Evolutionary conservation across 805 yeast genomes (phyloP), one percentile per base, ranked within the genome.

Genomic region (Lipomyces spencermartinsiae): DNA sequence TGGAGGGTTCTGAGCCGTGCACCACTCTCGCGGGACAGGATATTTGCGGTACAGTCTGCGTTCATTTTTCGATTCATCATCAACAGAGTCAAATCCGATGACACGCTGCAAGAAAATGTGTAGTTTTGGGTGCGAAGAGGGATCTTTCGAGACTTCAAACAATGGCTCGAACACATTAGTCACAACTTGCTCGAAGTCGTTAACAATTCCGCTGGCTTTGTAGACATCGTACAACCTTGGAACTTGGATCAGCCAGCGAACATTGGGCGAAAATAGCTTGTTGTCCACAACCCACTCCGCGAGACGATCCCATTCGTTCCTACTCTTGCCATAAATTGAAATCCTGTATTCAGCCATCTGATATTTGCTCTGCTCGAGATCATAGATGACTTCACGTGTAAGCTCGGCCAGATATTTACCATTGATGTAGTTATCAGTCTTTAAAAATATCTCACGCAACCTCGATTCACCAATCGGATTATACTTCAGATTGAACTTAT

Each of bases 391-490:
- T 80, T 95, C 98, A n/a, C 72, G 56, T 10, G 99, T 94, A 73
- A 95, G 84, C 78, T 95, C 98, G 2, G 98, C 98, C 63, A 95
- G 82, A 78, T 93, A 95, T 62, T 86, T 82, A 25, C 99, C 99
- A 60, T 90, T 79, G 74, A 96, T 90, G 77, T 86, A 93, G 79
- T 95, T 95, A 78, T 95, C 98, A 0, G 99, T 96, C 79, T 95
- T 95, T 73, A 95, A 82, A 78, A 95, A 95, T 64, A 95, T 95
- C 78, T 95, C 99, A 80, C 99, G 87, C 78, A 95, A 82, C 78
- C 99, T 89, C 25, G 99, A 95, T 80, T 95, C 99, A 37, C 99
- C 99, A 74, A 95, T 90, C 25, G 99, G 99, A 77, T 95, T 95
- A 81, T 95, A 95, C 78, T 95, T 96, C 81, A 95, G 84, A 78